These are phyloP conservation scores for Adenanthera pavonina DNA, from an alignment of 306 rosid genomes.

Conservation along the genomic window DNA sequence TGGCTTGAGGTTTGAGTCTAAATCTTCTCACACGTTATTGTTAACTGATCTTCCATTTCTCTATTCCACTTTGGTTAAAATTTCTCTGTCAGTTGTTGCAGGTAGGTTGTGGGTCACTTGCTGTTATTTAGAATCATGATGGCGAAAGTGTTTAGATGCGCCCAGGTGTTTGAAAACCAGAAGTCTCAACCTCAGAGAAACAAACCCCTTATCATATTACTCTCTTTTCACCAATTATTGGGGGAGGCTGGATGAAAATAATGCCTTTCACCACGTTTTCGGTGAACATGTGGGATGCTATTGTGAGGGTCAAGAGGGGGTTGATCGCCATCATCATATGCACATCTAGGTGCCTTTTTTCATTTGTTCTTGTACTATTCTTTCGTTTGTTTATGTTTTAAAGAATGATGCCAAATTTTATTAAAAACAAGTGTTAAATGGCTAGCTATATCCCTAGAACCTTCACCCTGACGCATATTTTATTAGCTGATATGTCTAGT, in stretches of 20 bases:
- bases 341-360: conserved; percentile 43
- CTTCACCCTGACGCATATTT: conserved; percentile 42
- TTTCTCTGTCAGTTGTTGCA: conserved; percentile 15
- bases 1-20: conserved; percentile 13
- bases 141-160: conserved; percentile 34
- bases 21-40: not conserved
- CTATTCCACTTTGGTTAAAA: conserved; percentile 10
- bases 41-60: not conserved
- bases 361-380: conserved; percentile 41
- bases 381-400: conserved; percentile 48
- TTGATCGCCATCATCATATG: conserved; percentile 60
- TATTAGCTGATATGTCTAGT: conserved; percentile 38
- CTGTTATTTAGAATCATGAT: conserved; percentile 35
- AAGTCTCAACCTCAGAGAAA: conserved; percentile 33
- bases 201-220: conserved; percentile 42
- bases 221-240: conserved; percentile 70
- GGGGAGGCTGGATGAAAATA: conserved; percentile 52
- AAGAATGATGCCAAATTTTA: conserved; percentile 49
- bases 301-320: conserved; percentile 42
- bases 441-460: conserved; percentile 39
- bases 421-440: conserved; percentile 39
- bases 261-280: conserved; percentile 54
- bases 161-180: conserved; percentile 19
- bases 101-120: conserved; percentile 23
- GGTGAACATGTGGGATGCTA: conserved; percentile 68